A percentile compares a stretch with the other conserved stretches of the same genome.
Evolutionary conservation across 2,329 filamentous ascomycete species (phyloP).

Genomic region (Trichoderma endophyticum): DNA sequence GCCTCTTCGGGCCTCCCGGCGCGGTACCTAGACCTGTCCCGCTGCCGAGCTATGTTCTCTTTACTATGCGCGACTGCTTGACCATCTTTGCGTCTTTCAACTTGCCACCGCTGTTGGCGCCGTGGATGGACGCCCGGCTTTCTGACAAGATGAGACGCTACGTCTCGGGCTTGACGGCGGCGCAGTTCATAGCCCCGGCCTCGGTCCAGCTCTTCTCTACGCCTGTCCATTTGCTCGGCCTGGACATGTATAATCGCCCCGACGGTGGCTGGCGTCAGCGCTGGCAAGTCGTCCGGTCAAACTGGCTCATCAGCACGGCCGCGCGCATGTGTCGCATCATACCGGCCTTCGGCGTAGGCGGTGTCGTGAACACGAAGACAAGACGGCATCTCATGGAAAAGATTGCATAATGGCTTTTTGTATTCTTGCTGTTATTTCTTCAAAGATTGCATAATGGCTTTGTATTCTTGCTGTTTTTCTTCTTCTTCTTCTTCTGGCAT

Average conservation of each 20-base stretch:
- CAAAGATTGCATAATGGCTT: slow-evolving; percentile 41
- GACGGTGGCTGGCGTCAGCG: slow-evolving; percentile 53
- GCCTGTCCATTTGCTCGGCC: slow-evolving; percentile 76
- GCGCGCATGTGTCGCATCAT: slow-evolving; percentile 82
- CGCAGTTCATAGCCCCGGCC: slow-evolving; percentile 79
- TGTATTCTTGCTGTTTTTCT: background rate
- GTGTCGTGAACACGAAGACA: slow-evolving; percentile 76
- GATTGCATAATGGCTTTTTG: slow-evolving; percentile 39
- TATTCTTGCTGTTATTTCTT: background rate
- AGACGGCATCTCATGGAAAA: slow-evolving; percentile 64
- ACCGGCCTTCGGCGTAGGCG: slow-evolving; percentile 84
- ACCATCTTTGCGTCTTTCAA: slow-evolving; percentile 95
- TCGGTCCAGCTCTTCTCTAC: slow-evolving; percentile 76
- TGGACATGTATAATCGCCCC: slow-evolving; percentile 81
- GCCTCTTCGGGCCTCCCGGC: slow-evolving; percentile 68
- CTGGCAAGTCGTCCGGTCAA: slow-evolving; percentile 63
- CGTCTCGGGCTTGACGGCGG: slow-evolving; percentile 57
- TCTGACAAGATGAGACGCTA: slow-evolving; percentile 43
- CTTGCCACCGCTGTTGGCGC: slow-evolving; percentile 74
- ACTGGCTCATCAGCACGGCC: slow-evolving; percentile 70
- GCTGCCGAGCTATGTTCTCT: slow-evolving; percentile 69
- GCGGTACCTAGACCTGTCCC: slow-evolving; percentile 57
- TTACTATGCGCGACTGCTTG: slow-evolving; percentile 77
- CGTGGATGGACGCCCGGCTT: slow-evolving; percentile 57
- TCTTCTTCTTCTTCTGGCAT: background rate